Percentiles rank a stretch among this genome's conserved stretches.
Conservation (phyloP, 192 early-diverging fungal species). For the Backusella morwellensis region DNA sequence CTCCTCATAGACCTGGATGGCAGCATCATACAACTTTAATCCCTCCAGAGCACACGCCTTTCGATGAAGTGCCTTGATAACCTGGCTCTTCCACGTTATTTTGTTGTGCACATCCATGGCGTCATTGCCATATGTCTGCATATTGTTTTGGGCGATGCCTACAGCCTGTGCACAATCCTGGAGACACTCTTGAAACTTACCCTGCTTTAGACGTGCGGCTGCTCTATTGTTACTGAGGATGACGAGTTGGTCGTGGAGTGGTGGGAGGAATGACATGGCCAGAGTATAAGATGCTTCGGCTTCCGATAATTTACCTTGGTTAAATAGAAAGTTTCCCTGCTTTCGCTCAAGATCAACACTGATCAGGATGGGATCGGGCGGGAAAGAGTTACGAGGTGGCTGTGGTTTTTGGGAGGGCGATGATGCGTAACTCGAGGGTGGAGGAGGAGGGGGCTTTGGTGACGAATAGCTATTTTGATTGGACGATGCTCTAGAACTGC, state of each 20-base stretch:
- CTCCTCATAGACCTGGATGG: conserved; percentile 57
- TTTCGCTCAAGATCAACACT: conserved; percentile 46
- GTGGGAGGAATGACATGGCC: conserved; percentile 63
- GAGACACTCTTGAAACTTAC: conserved; percentile 70
- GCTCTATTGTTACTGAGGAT: conserved; percentile 87
- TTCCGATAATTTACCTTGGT: conserved; percentile 83
- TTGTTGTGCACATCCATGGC: conserved; percentile 7
- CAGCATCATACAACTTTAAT: conserved; percentile 75
- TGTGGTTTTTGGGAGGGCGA: not conserved
- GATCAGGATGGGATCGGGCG: conserved; percentile 17
- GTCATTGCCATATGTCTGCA: conserved; percentile 15
- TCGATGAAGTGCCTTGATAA: conserved; percentile 74
- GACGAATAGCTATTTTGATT: not conserved
- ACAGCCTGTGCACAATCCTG: conserved; percentile 62
- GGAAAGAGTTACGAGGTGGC: not conserved
- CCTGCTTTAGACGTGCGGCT: conserved; percentile 79
- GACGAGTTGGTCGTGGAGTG: conserved; percentile 59
- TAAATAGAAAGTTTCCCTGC: conserved; percentile 81
- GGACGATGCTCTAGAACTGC: not conserved
- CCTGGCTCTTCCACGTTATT: conserved; percentile 48
- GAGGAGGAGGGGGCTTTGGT: not conserved
- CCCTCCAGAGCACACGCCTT: conserved; percentile 80
- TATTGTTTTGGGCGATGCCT: conserved; percentile 26
- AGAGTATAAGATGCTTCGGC: conserved; percentile 70
- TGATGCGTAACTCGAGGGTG: not conserved